Conservation (phyloP, 2,329 filamentous ascomycete species). For the Neonectria magnoliae region DNA sequence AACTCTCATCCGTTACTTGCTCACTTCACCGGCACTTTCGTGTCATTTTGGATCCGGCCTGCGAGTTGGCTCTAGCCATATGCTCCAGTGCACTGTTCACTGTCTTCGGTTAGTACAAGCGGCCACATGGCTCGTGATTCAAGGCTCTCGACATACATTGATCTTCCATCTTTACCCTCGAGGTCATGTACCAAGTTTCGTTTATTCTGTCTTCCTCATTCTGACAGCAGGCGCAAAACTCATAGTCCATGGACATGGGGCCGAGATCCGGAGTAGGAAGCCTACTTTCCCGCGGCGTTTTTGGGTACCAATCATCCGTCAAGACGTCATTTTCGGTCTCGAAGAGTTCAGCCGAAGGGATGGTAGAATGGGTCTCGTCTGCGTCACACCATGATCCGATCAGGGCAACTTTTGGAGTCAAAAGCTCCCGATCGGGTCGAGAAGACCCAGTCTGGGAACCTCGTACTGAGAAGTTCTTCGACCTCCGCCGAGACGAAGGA, state of each 20-base stretch:
- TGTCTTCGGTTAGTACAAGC: conserved; percentile 27
- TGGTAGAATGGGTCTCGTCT: not conserved
- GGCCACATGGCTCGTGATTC: not conserved
- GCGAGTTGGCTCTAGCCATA: conserved; percentile 23
- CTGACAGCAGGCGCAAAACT: conserved; percentile 36
- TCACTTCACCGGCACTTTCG: not conserved
- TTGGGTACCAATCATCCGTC: conserved; percentile 24
- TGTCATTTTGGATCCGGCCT: not conserved
- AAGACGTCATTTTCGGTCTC: conserved; percentile 8
- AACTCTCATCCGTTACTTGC: not conserved
- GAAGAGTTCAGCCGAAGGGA: not conserved
- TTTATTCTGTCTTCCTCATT: conserved; percentile 32
- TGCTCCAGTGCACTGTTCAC: conserved; percentile 33
- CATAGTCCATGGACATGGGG: conserved; percentile 36
- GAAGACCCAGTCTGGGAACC: not conserved
- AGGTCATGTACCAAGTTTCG: conserved; percentile 34
- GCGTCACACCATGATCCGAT: conserved; percentile 36
- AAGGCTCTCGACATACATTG: conserved; percentile 32
- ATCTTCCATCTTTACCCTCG: conserved; percentile 37
- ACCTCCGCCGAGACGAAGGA: conserved; percentile 8
- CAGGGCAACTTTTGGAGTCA: conserved; percentile 8
- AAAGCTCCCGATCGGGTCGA: not conserved
- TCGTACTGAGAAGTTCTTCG: not conserved
- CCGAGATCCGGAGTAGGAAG: conserved; percentile 38
- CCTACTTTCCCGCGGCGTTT: conserved; percentile 28